A percentile compares a stretch with the other conserved stretches of the same genome.
These are phyloP conservation scores for Ambrosiella xylebori DNA, from an alignment of 2,329 filamentous ascomycete species.

Conservation along the genomic window DNA sequence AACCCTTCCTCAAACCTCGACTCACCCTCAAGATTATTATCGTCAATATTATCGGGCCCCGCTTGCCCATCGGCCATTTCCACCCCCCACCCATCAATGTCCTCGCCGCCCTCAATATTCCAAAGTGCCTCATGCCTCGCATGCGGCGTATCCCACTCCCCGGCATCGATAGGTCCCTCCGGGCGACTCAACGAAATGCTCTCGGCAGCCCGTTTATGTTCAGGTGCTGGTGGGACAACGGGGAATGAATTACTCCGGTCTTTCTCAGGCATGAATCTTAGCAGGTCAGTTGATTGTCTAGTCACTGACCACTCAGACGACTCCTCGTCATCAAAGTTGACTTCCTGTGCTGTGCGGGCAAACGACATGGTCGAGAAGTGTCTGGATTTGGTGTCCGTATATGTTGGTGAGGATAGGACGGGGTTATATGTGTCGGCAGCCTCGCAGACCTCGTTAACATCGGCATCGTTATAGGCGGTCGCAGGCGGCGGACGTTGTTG, in stretches of 20 bases:
- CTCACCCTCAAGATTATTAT: constrained; percentile 28
- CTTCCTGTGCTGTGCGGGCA: constrained; percentile 43
- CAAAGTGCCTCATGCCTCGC: constrained; percentile 2
- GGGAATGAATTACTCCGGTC: constrained; percentile 49
- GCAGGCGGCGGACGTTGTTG: no score
- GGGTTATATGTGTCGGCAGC: neutral
- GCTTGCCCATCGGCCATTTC: constrained; percentile 1
- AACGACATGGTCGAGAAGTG: constrained; percentile 47
- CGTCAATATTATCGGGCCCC: constrained; percentile 28
- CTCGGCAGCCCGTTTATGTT: neutral
- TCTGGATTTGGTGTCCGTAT: constrained; percentile 25
- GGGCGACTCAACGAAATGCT: neutral
- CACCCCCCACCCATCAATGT: constrained; percentile 6
- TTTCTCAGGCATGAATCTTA: constrained; percentile 39
- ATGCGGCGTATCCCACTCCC: constrained; percentile 11
- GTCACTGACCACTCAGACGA: constrained; percentile 43
- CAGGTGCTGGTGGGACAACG: constrained; percentile 25
- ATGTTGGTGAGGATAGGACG: constrained; percentile 6
- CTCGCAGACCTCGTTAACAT: neutral
- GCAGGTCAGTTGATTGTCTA: constrained; percentile 37
- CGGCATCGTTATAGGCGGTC: neutral
- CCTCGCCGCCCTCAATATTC: neutral
- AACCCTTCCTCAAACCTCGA: constrained; percentile 54
- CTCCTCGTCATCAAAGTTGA: constrained; percentile 41
- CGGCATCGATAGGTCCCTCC: neutral